These are phyloP conservation scores for Halophytophthora polymorphica DNA, from an alignment of 352 stramenopile genomes.

Conservation along the genomic window DNA sequence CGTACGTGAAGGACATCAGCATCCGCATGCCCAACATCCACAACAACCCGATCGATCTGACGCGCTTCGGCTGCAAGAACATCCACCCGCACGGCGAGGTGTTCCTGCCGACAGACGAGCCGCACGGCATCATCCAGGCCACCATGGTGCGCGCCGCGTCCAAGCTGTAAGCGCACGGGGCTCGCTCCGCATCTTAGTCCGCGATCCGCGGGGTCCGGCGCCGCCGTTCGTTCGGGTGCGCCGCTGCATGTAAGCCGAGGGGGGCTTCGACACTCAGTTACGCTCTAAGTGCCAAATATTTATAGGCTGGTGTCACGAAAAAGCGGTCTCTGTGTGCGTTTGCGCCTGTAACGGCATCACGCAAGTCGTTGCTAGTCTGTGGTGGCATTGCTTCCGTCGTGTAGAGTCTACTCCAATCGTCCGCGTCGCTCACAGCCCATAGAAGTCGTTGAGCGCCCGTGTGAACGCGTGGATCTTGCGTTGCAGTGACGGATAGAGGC, in stretches of 20 bases:
- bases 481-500: conserved; percentile 34
- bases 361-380: background rate
- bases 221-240: too few relatives aligned
- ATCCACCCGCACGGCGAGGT: conserved; percentile 87
- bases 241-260: too few relatives aligned
- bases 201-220: background rate
- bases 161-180: conserved; percentile 31
- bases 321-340: too few relatives aligned
- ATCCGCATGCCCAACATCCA: conserved; percentile 88
- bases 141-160: conserved; percentile 66
- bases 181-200: background rate
- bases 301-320: too few relatives aligned
- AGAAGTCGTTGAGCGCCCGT: conserved; percentile 43
- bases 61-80: conserved; percentile 83
- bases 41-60: conserved; percentile 85
- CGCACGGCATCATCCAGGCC: conserved; percentile 85
- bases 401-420: too few relatives aligned
- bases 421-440: conserved; percentile 11
- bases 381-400: background rate
- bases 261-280: too few relatives aligned
- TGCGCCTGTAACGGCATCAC: background rate
- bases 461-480: conserved; percentile 46
- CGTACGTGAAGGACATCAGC: conserved; percentile 68
- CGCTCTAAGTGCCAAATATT: too few relatives aligned
- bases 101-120: conserved; percentile 83